These are phyloP conservation scores for Tolypocladium sp. DNA, from an alignment of 2,329 filamentous ascomycete species.

Conservation along the genomic window DNA sequence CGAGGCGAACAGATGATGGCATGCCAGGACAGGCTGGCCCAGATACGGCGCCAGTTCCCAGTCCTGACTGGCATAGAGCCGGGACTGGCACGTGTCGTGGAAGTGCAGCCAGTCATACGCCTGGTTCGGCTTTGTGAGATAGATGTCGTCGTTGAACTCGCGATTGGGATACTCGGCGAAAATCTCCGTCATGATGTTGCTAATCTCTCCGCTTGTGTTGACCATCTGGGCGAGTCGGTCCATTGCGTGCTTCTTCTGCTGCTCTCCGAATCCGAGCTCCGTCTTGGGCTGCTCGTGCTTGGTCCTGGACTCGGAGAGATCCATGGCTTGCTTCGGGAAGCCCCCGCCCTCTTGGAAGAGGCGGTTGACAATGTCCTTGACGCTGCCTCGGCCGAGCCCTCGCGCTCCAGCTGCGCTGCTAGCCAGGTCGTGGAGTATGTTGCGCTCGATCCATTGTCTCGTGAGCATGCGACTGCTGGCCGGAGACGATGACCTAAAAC, in stretches of 20 bases:
- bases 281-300: slow-evolving; percentile 44
- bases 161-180: slow-evolving; percentile 80
- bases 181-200: slow-evolving; percentile 72
- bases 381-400: slow-evolving; percentile 61
- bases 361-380: slow-evolving; percentile 67
- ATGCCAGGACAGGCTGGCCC: slow-evolving; percentile 76
- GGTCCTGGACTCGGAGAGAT: slow-evolving; percentile 30
- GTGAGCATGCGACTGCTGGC: slow-evolving; percentile 45
- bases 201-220: slow-evolving; percentile 69
- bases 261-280: slow-evolving; percentile 63
- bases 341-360: slow-evolving; percentile 73
- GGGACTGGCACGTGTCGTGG: slow-evolving; percentile 72
- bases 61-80: slow-evolving; percentile 75
- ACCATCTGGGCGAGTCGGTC: slow-evolving; percentile 66
- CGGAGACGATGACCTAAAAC: slow-evolving; percentile 44
- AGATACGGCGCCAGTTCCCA: slow-evolving; percentile 90
- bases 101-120: slow-evolving; percentile 96
- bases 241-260: slow-evolving; percentile 63
- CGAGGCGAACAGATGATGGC: slow-evolving; percentile 83
- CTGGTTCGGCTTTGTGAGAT: slow-evolving; percentile 76
- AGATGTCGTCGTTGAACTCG: slow-evolving; percentile 86
- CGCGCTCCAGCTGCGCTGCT: slow-evolving; percentile 64
- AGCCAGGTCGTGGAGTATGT: slow-evolving; percentile 58
- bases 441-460: slow-evolving; percentile 66
- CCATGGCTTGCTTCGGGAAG: slow-evolving; percentile 52